A percentile compares a stretch with the other conserved stretches of the same genome.
Conservation (phyloP, 1,284 basidiomycete species). For the Boletus smithii region DNA sequence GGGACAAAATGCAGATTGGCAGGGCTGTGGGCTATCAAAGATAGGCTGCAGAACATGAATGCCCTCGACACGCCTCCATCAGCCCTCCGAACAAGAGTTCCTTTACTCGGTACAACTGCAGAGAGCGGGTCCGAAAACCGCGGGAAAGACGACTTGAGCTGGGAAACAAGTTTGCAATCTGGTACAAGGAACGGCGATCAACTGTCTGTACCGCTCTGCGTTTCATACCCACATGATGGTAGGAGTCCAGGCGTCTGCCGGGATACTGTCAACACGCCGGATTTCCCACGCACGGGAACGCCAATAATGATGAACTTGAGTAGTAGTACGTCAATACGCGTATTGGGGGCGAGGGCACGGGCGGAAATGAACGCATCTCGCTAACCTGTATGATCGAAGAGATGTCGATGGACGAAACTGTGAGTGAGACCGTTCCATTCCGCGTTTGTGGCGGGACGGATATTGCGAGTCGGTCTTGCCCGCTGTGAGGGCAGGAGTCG, state of each 20-base stretch:
- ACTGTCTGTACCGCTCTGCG: slow-evolving; percentile 19
- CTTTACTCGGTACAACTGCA: too few species aligned
- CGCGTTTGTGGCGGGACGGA: too few species aligned
- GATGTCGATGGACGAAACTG: too few species aligned
- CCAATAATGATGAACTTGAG: not conserved
- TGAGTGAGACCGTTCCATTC: too few species aligned
- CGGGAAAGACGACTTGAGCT: slow-evolving; percentile 11
- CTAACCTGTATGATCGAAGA: slow-evolving; percentile 17
- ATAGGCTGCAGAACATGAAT: not conserved
- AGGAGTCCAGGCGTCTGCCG: slow-evolving; percentile 1
- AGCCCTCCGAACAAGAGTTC: too few species aligned
- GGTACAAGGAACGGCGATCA: slow-evolving; percentile 25
- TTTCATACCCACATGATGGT: slow-evolving; percentile 21
- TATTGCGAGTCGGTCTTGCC: too few species aligned
- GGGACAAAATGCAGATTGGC: not conserved
- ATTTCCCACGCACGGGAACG: slow-evolving; percentile 6
- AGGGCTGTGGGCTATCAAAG: slow-evolving; percentile 9
- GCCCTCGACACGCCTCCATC: not conserved
- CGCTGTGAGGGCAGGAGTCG: too few species aligned
- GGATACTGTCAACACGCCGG: slow-evolving; percentile 2
- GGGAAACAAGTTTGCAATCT: slow-evolving; percentile 2
- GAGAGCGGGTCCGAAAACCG: slow-evolving; percentile 15
- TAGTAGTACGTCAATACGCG: slow-evolving; percentile 23
- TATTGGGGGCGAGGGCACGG: slow-evolving; percentile 1
- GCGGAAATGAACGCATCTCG: slow-evolving; percentile 27